Conservation (phyloP, 2,329 filamentous ascomycete genomes). For the Volutella citrinella region DNA sequence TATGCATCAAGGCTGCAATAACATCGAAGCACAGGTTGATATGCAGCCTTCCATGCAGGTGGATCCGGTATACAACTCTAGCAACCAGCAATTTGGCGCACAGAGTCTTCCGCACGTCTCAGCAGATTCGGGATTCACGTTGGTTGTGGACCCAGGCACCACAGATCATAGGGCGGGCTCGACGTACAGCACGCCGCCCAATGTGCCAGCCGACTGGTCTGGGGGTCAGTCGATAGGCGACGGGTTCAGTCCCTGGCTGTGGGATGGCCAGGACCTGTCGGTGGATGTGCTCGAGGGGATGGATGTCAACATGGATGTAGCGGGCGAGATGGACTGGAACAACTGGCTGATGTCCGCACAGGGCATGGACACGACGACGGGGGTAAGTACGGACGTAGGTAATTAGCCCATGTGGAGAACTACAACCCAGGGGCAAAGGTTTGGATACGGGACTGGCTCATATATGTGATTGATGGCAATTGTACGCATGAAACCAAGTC, state of each 20-base stretch:
- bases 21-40: not conserved
- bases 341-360: conserved; percentile 33
- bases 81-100: too few relatives aligned
- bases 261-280: conserved; percentile 27
- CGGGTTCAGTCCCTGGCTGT: conserved; percentile 30
- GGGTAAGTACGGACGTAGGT: too few relatives aligned
- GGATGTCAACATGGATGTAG: conserved; percentile 28
- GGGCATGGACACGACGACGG: too few relatives aligned
- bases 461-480: too few relatives aligned
- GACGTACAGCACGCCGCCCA: not conserved
- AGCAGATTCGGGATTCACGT: not conserved
- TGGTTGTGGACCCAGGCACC: not conserved
- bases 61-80: too few relatives aligned
- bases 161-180: not conserved
- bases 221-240: conserved; percentile 5
- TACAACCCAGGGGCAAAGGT: too few relatives aligned
- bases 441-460: too few relatives aligned
- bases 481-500: too few relatives aligned
- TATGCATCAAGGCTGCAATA: not conserved
- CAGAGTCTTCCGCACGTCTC: too few relatives aligned
- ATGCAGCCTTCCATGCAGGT: too few relatives aligned
- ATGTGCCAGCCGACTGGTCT: conserved; percentile 2
- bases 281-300: conserved; percentile 22
- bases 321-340: conserved; percentile 33
- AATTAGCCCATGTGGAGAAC: too few relatives aligned